A percentile compares a stretch with the other conserved stretches of the same genome.
phyloP scores from a whole-genome alignment of 352 stramenopile genomes.

The Thalassiosira gravida region DNA sequence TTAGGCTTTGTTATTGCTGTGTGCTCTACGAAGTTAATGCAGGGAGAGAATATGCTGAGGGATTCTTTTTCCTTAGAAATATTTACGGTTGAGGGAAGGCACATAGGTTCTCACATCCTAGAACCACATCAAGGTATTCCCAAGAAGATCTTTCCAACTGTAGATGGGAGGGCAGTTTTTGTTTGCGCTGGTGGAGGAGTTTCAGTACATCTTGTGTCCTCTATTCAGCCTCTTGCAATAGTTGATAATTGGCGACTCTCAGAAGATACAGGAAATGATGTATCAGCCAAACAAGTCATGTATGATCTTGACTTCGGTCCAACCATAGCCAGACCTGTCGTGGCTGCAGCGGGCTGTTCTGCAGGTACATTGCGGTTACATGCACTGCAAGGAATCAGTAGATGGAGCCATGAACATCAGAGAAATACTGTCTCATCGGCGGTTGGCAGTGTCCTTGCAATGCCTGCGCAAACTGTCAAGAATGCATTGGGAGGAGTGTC shows the following conservation, averaged over 20 bases:
- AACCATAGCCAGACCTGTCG: constrained; percentile 78
- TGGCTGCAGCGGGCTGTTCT: constrained; percentile 81
- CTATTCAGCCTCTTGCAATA: constrained; percentile 74
- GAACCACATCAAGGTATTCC: constrained; percentile 73
- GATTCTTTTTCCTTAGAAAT: constrained; percentile 79
- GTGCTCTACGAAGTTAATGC: constrained; percentile 70
- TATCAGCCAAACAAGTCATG: constrained; percentile 34
- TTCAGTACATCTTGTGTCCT: constrained; percentile 81
- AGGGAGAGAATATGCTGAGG: constrained; percentile 34
- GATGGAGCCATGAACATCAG: constrained; percentile 80
- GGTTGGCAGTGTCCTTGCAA: constrained; percentile 75
- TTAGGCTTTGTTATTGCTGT: constrained; percentile 79
- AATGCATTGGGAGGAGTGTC: constrained; percentile 76
- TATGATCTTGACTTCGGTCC: constrained; percentile 84
- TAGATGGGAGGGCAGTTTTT: constrained; percentile 79
- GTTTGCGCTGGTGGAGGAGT: constrained; percentile 79
- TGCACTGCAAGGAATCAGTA: constrained; percentile 82
- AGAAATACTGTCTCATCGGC: constrained; percentile 67
- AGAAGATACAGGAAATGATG: constrained; percentile 59
- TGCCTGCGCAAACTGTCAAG: constrained; percentile 75
- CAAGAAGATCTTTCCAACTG: constrained; percentile 72
- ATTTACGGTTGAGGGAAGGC: constrained; percentile 81
- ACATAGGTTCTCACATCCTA: constrained; percentile 72
- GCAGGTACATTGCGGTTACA: constrained; percentile 79
- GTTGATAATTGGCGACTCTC: constrained; percentile 83